Evolutionary conservation across 2,329 filamentous ascomycete species (phyloP), one percentile per base, ranked within the genome.

Genomic region (Hypoxylon sp.): DNA sequence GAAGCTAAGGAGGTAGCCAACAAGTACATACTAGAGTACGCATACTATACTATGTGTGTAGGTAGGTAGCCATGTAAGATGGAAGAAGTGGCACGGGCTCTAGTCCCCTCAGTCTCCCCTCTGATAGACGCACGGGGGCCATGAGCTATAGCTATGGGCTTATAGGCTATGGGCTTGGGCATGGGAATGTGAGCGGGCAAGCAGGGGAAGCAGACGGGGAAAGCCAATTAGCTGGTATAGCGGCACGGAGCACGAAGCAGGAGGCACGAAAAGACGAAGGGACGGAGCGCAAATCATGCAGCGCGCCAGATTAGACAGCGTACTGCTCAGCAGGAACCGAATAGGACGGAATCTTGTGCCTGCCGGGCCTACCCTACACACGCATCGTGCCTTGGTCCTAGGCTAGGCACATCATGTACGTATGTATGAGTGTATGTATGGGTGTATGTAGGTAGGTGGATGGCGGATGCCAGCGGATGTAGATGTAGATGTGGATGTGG

Each of bases 171-270:
- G 27, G 42, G 41, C 42, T 46, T 53, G 48, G 48, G 48, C 27
- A 31, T n/a, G n/a, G n/a, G n/a, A n/a, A n/a, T n/a, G n/a, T n/a
- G n/a, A n/a, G 40, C 10, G 46, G 46, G 11, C 23, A 10, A 4
- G 11, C 24, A 20, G 20, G n/a, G 46, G 52, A 52, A 53, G 37
- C 38, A 33, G 52, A 48, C 45, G 46, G 53, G 58, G 46, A 61
- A 54, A 45, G 29, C 45, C 53, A 57, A 57, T 58, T 52, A 55
- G 42, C 42, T 55, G n/a, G 40, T 55, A 55, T 29, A 52, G 46
- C 29, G 55, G 24, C 48, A 55, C 51, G 37, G 43, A 33, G 13
- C 31, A 33, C 31, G 31, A 15, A 35, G 29, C 6, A 33, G 5
- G 29, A n/a, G 15, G 31, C 31, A 35, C 31, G n/a, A n/a, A n/a